Base-by-base conservation (phyloP, 1,284 basidiomycete genomes). In the Puccinia horiana region DNA sequence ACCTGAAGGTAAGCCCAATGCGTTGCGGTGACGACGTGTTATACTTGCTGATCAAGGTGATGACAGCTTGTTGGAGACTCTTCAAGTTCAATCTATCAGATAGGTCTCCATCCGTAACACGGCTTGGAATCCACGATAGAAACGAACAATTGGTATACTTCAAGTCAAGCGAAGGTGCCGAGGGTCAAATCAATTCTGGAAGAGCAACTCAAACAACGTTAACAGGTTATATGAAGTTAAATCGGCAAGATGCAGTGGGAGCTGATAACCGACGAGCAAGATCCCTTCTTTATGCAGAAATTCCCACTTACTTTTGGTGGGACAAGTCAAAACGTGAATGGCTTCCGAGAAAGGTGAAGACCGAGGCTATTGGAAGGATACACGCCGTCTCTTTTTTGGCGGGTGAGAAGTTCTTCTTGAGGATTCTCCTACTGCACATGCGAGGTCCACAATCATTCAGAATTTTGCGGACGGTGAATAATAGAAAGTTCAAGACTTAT, bases 61-160 rank as follows among this genome's bases (percentile, higher is more conserved):
- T 8, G 6, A 11, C 12, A 73, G 70, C 42, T 14, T 26, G 44
- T 5, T 73, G 70, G 70, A 12, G 47, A 12, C 8, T 73, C 8
- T 52, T 73, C 26, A 42, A 73, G 47, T 35, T 8, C 11, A 6
- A 6, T 2, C 23, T 73, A 5, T 73, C 44, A 5, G 70, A 37
- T 49, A 6, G n/a, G 2, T 52, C 12, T 11, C 42, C 26, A 3
- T 32, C 70, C 4, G 12, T 73, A 32, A 26, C 42, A 40, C 70
- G 70, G 2, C 26, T 73, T 12, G 14, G 4, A 8, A 12, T 73
- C 4, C 70, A 73, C 32, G n/a, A 49, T 32, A 12, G 11, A 8
- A 42, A 52, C 26, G 49, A 73, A 47, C 40, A 73, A 32, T 12
- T 73, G 12, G 35, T 73, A 8, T 73, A 49, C 14, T 73, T 73